Conservation (phyloP, 306 rosid genomes). For the Sophora flavescens region DNA sequence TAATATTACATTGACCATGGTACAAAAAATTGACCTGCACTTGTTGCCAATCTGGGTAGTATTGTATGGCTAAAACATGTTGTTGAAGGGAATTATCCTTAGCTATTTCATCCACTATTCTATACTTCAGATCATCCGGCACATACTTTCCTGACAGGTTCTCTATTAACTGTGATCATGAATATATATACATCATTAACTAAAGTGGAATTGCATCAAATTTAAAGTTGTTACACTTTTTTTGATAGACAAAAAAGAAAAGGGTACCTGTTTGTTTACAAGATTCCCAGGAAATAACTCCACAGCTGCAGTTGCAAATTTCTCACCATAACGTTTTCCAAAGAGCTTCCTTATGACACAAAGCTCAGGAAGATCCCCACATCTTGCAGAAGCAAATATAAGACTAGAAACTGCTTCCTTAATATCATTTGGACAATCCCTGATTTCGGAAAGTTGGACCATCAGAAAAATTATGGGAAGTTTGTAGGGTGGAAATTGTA, state of each 20-base stretch:
- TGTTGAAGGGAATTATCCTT: constrained; percentile 58
- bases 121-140: constrained; percentile 62
- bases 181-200: constrained; percentile 17
- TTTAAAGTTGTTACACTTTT: background rate
- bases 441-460: constrained; percentile 19
- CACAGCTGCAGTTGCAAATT: constrained; percentile 62
- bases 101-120: constrained; percentile 67
- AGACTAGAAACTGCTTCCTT: constrained; percentile 90
- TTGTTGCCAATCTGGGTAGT: constrained; percentile 68
- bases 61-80: constrained; percentile 65
- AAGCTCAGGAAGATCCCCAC: constrained; percentile 91
- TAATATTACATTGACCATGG: background rate
- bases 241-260: too few relatives aligned
- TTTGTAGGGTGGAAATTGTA: background rate
- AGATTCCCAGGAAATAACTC: constrained; percentile 76
- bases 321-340: constrained; percentile 72
- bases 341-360: constrained; percentile 71
- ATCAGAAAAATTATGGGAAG: background rate
- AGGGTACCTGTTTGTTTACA: constrained; percentile 62
- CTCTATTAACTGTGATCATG: constrained; percentile 64
- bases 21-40: constrained; percentile 54
- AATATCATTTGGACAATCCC: constrained; percentile 80
- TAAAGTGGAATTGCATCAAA: background rate
- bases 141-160: constrained; percentile 55
- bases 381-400: constrained; percentile 87